Evolutionary conservation across 1,139 yeast species (phyloP), one percentile per base, ranked within the genome.

Genomic region (Lizanozyma gosingica): DNA sequence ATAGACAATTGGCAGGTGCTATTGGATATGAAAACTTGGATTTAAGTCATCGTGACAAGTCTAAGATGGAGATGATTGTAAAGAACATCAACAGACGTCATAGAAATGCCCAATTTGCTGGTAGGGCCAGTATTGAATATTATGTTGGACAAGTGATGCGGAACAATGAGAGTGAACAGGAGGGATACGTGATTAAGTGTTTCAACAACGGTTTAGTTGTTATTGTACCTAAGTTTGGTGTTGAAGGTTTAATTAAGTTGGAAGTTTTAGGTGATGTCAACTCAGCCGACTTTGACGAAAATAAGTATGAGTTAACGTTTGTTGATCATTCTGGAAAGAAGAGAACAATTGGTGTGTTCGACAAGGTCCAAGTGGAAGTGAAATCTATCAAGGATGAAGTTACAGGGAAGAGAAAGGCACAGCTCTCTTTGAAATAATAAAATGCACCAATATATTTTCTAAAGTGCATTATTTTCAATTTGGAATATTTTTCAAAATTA

Each of bases 71-170:
- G 50, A 62, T 79, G 48, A 80, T 94, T 45, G 92, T 94, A 50
- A 78, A 79, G 52, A 94, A 92, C 56, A 90, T 94, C 56, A 94
- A 94, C 65, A 82, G 74, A 54, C 83, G 97, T 53, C 99, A 94
- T 60, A 80, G 98, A 62, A 94, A 92, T 60, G 98, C 98, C 0
- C 99, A 94, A 63, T 86, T 92, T 71, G 99, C 98, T 2, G 98
- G 98, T 33, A 77, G 99, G 56, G 96, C 98, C 32, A 85, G 95
- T 59, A 87, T 94, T 48, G 98, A 94, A 59, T 94, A 92, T 62
- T 92, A 87, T 55, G 98, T 94, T 37, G 98, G 98, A 14, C 98
- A 94, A 65, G 97, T 90, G 33, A 83, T 94, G 83, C 84, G 88
- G 59, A 80, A 80, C 54, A 76, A 78, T 47, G 83, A 82, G 46